Conservation (phyloP, 352 stramenopile genomes). For the Pythium plurisporium region DNA sequence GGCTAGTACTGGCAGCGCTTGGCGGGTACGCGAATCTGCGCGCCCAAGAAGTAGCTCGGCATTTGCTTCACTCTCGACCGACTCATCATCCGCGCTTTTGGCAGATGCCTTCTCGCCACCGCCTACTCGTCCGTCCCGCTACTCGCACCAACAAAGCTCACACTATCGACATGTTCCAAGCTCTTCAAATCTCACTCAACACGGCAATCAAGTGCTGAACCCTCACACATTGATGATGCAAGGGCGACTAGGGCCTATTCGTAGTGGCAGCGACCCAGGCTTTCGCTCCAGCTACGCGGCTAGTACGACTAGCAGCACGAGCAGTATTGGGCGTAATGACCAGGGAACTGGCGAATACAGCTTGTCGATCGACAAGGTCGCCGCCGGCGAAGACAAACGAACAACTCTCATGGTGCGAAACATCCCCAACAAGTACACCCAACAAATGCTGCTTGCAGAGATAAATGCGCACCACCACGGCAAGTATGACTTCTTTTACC, state of each 20-base stretch:
- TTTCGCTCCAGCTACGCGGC: slow-evolving; percentile 24
- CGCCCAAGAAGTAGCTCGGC: slow-evolving; percentile 21
- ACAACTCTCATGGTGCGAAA: slow-evolving; percentile 99
- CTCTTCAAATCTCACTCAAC: not conserved
- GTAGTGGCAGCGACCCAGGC: slow-evolving; percentile 23
- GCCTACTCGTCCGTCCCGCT: not conserved
- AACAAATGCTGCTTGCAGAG: slow-evolving; percentile 98
- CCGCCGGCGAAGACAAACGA: slow-evolving; percentile 87
- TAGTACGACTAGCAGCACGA: slow-evolving; percentile 27
- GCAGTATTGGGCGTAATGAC: slow-evolving; percentile 48
- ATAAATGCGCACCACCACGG: slow-evolving; percentile 93
- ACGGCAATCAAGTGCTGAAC: slow-evolving; percentile 6
- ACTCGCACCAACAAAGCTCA: not conserved
- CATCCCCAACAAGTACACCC: slow-evolving; percentile 99
- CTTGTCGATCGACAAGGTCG: slow-evolving; percentile 69
- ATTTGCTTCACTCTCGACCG: slow-evolving; percentile 10
- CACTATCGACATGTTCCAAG: slow-evolving; percentile 6
- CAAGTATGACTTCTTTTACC: slow-evolving; percentile 98
- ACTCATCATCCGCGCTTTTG: slow-evolving; percentile 2
- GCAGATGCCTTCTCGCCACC: slow-evolving; percentile 1
- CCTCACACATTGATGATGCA: not conserved
- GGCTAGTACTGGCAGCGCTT: slow-evolving; percentile 2
- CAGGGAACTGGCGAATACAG: slow-evolving; percentile 71
- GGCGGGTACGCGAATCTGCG: slow-evolving; percentile 14
- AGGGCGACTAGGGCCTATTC: slow-evolving; percentile 8